Percentiles rank a stretch among this genome's conserved stretches.
These are phyloP conservation scores for Talaromyces sp. DNA, from an alignment of 2,329 filamentous ascomycete genomes.

Conservation along the genomic window DNA sequence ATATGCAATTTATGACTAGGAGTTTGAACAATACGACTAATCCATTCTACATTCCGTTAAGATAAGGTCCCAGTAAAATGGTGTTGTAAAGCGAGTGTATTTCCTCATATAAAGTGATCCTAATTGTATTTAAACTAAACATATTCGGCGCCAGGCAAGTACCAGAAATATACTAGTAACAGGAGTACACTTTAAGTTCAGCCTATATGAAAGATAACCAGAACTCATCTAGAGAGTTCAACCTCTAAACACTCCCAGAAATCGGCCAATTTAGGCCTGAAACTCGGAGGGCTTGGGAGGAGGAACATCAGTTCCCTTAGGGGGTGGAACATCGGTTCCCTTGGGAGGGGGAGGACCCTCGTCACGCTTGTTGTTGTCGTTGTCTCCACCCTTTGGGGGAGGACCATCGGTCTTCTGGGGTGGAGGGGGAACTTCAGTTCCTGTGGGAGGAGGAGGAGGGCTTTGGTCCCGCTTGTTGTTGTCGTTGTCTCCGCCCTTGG, in stretches of 20 bases:
- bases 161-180: neutral
- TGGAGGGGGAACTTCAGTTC: neutral
- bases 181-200: neutral
- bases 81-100: neutral
- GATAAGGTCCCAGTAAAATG: too few relatives aligned
- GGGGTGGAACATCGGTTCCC: neutral
- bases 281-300: neutral
- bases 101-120: neutral
- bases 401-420: neutral
- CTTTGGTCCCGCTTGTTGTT: slow-evolving; percentile 3
- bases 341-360: neutral
- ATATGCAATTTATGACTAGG: too few relatives aligned
- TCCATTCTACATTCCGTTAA: too few relatives aligned
- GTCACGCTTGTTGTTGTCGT: slow-evolving; percentile 6
- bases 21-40: too few relatives aligned
- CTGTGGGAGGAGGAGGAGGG: neutral
- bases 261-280: slow-evolving; percentile 3
- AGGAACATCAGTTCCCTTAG: neutral
- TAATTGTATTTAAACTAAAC: too few relatives aligned
- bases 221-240: slow-evolving; percentile 1
- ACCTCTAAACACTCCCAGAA: slow-evolving; percentile 4
- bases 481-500: slow-evolving; percentile 1
- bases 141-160: too few relatives aligned
- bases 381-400: slow-evolving; percentile 3
- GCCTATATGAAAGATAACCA: neutral